A percentile compares a stretch with the other conserved stretches of the same genome.
These are phyloP conservation scores for Gnetum montanum DNA, from an alignment of 75 land plant genomes.

Conservation along the genomic window DNA sequence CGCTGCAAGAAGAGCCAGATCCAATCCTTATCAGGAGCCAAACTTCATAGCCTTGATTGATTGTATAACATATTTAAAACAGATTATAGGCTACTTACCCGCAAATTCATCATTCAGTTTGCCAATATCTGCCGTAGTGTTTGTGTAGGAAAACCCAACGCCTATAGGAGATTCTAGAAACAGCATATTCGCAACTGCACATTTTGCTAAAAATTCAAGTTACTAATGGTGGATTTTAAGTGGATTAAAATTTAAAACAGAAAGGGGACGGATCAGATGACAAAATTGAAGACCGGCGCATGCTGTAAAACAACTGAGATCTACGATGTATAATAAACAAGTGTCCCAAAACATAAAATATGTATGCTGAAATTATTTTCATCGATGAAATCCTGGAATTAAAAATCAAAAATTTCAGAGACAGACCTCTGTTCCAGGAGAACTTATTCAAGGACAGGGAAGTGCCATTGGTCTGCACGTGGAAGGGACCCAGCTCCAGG, in stretches of 20 bases:
- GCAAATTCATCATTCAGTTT: neutral
- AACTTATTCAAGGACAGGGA: slow-evolving; percentile 44
- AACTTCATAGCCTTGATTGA: neutral
- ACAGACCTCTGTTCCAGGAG: slow-evolving; percentile 67
- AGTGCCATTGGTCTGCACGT: slow-evolving; percentile 33
- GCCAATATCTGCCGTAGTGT: neutral
- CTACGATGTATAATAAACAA: too few relatives aligned
- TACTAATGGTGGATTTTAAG: too few relatives aligned
- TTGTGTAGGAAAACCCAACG: slow-evolving; percentile 4
- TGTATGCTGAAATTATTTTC: too few relatives aligned
- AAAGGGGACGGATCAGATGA: neutral
- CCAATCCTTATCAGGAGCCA: neutral
- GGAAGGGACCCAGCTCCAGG: slow-evolving; percentile 64
- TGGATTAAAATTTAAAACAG: neutral
- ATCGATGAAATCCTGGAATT: too few relatives aligned
- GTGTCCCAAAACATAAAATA: too few relatives aligned
- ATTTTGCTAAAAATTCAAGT: too few relatives aligned
- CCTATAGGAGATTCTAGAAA: slow-evolving; percentile 1
- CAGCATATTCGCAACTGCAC: neutral
- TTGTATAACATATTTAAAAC: neutral
- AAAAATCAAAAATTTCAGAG: too few relatives aligned
- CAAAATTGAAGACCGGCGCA: neutral
- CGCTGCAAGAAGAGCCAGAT: slow-evolving; percentile 39
- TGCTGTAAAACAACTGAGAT: neutral
- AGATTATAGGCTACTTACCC: neutral